Base-by-base conservation (phyloP, 164 flowering plant species). In the Tetrastigma voinierianum region DNA sequence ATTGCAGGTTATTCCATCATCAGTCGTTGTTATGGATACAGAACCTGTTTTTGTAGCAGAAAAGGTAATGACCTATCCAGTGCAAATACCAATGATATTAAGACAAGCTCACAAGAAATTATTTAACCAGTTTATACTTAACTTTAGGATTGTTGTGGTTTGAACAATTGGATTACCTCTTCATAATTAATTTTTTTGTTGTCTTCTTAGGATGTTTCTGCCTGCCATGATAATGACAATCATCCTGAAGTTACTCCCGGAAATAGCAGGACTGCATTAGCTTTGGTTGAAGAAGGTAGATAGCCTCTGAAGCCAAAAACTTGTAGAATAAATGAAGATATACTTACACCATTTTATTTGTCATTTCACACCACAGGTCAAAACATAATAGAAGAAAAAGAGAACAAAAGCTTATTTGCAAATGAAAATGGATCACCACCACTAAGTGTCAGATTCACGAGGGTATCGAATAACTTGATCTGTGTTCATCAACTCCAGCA, bases 381-480 rank as follows among this genome's bases (percentile, higher is more conserved):
- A 43, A 48, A 2, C 59, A 63, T 66, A 53, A 32, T 32, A 32
- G 40, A 32, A 32, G 80, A 65, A 2, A 77, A 75, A 57, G 81
- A 74, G 58, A 74, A 79, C 43, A 59, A 61, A 6, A 49, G 48
- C 45, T 58, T 47, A 24, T 13, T 59, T 6, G 55, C 61, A 51
- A 46, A 57, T 58, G 65, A 61, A 25, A 70, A 25, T 57, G 61
- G 1, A 56, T 85, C 96, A 17, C 91, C 93, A 43, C 87, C 90
- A 53, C 53, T 90, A 19, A 83, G 86, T 71, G 73, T 64, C 56
- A 73, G 78, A 65, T 43, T 90, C n/a, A 21, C 81, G 68, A 66
- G 85, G 83, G 67, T 90, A 51, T 71, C 86, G 19, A 80, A 82
- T 55, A 78, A 68, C 23, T 54, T 87, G 74, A 84, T 16, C 69